These are phyloP conservation scores for Cryptococcus sp. DNA, from an alignment of 1,284 basidiomycete genomes.

Conservation along the genomic window DNA sequence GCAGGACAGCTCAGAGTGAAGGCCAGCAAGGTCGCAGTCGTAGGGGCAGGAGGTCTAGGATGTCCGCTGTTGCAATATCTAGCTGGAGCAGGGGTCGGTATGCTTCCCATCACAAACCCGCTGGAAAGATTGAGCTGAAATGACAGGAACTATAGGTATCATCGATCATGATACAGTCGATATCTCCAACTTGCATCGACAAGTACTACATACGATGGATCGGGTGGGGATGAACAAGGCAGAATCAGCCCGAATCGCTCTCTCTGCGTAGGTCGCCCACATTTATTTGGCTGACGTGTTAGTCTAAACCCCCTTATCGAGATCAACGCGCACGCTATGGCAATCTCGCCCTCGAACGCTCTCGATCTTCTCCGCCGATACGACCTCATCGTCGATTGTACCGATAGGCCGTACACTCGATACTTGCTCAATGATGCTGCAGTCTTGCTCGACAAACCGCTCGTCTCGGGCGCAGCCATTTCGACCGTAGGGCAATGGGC, in stretches of 20 bases:
- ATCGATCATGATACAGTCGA: conserved; percentile 90
- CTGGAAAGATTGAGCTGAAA: neutral
- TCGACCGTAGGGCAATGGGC: conserved; percentile 86
- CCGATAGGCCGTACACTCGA: conserved; percentile 85
- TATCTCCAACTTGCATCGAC: conserved; percentile 86
- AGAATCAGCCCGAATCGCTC: conserved; percentile 65
- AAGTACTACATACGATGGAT: conserved; percentile 78
- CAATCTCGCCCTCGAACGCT: conserved; percentile 61
- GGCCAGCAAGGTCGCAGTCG: conserved; percentile 69
- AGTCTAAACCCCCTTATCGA: conserved; percentile 66
- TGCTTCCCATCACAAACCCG: conserved; percentile 19
- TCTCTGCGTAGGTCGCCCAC: conserved; percentile 55
- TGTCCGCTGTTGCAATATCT: conserved; percentile 94
- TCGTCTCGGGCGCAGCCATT: conserved; percentile 91
- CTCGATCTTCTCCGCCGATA: conserved; percentile 57
- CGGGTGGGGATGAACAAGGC: conserved; percentile 80
- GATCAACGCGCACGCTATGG: conserved; percentile 54
- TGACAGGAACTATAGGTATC: conserved; percentile 58
- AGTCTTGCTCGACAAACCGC: conserved; percentile 65
- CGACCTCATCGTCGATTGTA: conserved; percentile 87
- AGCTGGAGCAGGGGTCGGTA: conserved; percentile 84
- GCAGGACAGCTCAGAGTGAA: conserved; percentile 79
- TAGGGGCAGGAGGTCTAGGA: conserved; percentile 93
- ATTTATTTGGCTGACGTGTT: conserved; percentile 1
- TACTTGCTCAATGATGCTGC: conserved; percentile 91